phyloP scores from a whole-genome alignment of 2,329 filamentous ascomycete genomes.

The Colletotrichum acutatum region DNA sequence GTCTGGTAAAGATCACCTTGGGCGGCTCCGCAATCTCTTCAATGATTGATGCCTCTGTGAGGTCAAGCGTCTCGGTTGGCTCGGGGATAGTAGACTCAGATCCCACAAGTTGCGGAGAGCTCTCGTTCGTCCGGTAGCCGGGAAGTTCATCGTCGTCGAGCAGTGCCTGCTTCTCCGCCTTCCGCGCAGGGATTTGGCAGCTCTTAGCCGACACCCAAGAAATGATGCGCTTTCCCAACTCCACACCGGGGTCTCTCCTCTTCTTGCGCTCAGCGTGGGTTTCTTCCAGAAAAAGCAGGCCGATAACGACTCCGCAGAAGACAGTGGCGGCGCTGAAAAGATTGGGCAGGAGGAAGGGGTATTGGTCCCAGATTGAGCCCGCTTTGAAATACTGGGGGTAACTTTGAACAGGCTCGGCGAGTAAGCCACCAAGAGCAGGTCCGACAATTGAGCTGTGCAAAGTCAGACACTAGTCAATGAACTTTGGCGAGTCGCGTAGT shows the following conservation, averaged over 20 bases:
- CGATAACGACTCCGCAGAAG: slow-evolving; percentile 78
- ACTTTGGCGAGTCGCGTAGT: slow-evolving; percentile 8
- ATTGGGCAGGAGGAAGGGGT: slow-evolving; percentile 92
- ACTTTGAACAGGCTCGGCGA: slow-evolving; percentile 86
- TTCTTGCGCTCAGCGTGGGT: slow-evolving; percentile 87
- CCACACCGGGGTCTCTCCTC: slow-evolving; percentile 78
- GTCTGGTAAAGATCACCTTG: slow-evolving; percentile 78
- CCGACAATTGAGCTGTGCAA: slow-evolving; percentile 83
- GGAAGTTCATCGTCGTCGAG: slow-evolving; percentile 73
- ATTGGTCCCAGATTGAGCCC: slow-evolving; percentile 84
- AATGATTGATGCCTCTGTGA: slow-evolving; percentile 35
- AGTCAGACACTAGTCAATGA: slow-evolving; percentile 40
- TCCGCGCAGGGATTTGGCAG: slow-evolving; percentile 48
- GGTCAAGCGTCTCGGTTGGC: slow-evolving; percentile 49
- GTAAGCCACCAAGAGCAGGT: slow-evolving; percentile 87
- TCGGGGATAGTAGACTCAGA: slow-evolving; percentile 42
- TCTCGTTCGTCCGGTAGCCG: slow-evolving; percentile 73
- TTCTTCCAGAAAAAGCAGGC: slow-evolving; percentile 91
- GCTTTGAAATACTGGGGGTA: slow-evolving; percentile 79
- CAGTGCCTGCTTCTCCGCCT: slow-evolving; percentile 70
- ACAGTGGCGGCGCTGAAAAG: slow-evolving; percentile 88
- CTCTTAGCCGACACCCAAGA: slow-evolving; percentile 52
- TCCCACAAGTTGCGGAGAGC: slow-evolving; percentile 60
- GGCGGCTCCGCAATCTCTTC: background rate
- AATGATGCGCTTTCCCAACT: slow-evolving; percentile 79